Evolutionary conservation across 192 early-diverging fungal genomes (phyloP).

Genomic region (Allomyces macrogynus): DNA sequence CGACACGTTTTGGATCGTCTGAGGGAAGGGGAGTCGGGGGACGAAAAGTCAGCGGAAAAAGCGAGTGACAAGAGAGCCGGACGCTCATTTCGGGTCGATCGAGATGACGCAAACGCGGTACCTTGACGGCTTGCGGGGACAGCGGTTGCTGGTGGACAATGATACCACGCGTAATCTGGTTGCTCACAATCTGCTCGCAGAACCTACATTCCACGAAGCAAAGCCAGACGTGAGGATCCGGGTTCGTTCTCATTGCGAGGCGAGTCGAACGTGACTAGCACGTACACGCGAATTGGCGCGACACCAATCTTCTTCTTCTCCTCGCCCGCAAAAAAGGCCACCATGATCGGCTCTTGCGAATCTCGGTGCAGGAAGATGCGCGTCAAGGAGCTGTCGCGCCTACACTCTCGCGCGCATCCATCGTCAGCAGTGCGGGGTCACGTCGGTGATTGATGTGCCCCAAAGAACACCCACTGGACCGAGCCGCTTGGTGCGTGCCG

Average conservation of each 20-base stretch:
- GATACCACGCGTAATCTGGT: constrained; percentile 62
- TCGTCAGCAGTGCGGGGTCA: too few relatives aligned
- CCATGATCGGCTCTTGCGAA: too few relatives aligned
- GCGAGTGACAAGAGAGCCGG: neutral
- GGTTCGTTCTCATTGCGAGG: too few relatives aligned
- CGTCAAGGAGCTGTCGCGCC: too few relatives aligned
- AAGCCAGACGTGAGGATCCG: too few relatives aligned
- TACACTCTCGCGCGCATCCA: too few relatives aligned
- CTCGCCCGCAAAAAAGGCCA: too few relatives aligned
- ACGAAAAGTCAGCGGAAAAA: neutral
- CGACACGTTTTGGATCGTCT: constrained; percentile 45
- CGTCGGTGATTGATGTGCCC: neutral
- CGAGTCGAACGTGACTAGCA: neutral
- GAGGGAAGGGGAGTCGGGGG: neutral
- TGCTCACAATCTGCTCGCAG: constrained; percentile 60
- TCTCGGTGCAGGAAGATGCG: too few relatives aligned
- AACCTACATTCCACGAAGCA: constrained; percentile 13
- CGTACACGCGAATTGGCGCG: constrained; percentile 68
- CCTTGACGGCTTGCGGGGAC: constrained; percentile 68
- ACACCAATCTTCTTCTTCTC: constrained; percentile 41
- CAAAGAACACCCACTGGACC: neutral
- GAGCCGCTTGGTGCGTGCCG: neutral
- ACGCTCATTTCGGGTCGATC: constrained; percentile 12
- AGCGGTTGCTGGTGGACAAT: constrained; percentile 67
- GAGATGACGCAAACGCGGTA: constrained; percentile 19